Evolutionary conservation across 768 basidiomycete genomes (phyloP), one percentile per base, ranked within the genome.

Genomic region (Leccinum broughii): DNA sequence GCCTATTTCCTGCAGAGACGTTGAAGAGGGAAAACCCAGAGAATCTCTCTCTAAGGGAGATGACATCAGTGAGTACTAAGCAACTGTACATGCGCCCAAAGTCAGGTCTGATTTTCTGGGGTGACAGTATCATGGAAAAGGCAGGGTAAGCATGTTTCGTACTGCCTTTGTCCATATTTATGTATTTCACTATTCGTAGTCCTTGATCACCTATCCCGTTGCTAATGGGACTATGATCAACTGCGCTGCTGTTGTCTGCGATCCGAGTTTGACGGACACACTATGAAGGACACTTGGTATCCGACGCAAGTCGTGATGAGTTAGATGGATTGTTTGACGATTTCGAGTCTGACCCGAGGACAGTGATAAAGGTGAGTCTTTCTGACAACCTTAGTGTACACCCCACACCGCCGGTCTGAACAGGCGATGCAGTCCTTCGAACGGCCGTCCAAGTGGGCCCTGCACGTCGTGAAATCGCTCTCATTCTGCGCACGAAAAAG

Each of bases 391-490:
- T 1, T 24, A 7, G 24, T 44, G 41, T 13, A 17, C 51, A n/a
- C 22, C 3, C 0, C 44, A 20, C n/a, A 4, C 4, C 8, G 22
- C 10, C n/a, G 1, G 26, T 26, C 17, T 44, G 14, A 35, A 8
- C 22, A 7, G 1, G 14, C 22, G 14, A 48, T 6, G 10, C 11
- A 81, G 78, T 72, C 72, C 37, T 71, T 76, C 32, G 70, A 76
- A 8, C 64, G 68, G 7, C 72, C 77, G 1, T 75, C 72, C 34
- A 77, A 71, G 64, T 84, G 82, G 80, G 77, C 77, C 22, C 63
- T 84, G 34, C 77, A 81, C 54, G 71, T 72, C 32, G 65, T 84
- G 35, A 74, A 74, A 14, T 73, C 75, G 5, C 69, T 85, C 8
- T 73, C 77, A 0, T 74, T 72, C 4, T 82, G 74, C 50, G 74